Percentiles rank a stretch among this genome's conserved stretches.
phyloP scores from a whole-genome alignment of 176 grass and related monocot species.

The Melocanna baccifera region DNA sequence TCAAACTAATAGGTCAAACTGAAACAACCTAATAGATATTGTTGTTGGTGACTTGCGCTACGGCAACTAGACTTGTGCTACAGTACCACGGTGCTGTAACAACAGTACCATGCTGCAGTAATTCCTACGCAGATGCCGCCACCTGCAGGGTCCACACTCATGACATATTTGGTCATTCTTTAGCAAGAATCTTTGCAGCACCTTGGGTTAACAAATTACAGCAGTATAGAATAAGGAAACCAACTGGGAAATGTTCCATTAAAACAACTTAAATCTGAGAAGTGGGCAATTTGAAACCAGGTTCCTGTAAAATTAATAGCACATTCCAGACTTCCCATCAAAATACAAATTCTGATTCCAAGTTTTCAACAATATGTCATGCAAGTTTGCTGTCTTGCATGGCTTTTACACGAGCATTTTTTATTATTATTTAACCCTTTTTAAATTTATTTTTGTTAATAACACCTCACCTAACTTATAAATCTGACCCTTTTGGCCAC shows the following conservation, averaged over 20 bases:
- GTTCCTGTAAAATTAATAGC: neutral
- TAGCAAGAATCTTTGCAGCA: neutral
- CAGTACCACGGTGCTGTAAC: neutral
- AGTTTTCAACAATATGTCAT: neutral
- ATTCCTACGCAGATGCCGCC: neutral
- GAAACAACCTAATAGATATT: neutral
- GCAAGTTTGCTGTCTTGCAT: neutral
- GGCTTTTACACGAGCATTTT: neutral
- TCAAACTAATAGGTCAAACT: neutral
- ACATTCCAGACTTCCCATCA: neutral
- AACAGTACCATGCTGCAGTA: neutral
- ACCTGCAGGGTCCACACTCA: neutral
- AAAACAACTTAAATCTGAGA: constrained; percentile 9
- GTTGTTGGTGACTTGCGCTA: neutral
- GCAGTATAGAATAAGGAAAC: neutral
- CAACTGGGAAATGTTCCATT: neutral
- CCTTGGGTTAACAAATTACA: constrained; percentile 13
- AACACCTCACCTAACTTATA: too few relatives aligned
- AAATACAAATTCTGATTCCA: neutral
- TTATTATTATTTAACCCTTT: too few relatives aligned
- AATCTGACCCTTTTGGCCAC: too few relatives aligned
- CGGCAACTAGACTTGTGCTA: neutral
- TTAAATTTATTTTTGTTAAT: too few relatives aligned
- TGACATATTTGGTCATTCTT: neutral
- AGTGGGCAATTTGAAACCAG: neutral